Base-by-base conservation (phyloP, 2,329 filamentous ascomycete species). In the Alternaria ventricosa region DNA sequence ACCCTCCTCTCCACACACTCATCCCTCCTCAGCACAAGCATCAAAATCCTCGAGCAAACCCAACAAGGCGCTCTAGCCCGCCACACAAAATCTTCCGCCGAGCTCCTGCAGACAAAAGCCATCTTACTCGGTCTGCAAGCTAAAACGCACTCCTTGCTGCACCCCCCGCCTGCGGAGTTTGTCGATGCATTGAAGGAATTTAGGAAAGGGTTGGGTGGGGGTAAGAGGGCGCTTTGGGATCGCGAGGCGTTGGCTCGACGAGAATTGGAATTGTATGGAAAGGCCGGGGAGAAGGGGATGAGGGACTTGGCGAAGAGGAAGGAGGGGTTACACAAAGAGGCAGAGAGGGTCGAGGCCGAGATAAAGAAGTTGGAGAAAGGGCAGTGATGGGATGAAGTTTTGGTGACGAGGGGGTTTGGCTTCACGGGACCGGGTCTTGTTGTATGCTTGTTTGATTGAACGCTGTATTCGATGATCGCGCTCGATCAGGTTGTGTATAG, bases 21-120 rank as follows among this genome's bases (percentile, higher is more conserved):
- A 27, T 49, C 73, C 20, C 65, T 82, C 18, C 74, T 83, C 11
- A 75, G 79, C 45, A 70, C 74, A n/a, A 70, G 73, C 43, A 82
- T 85, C 53, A 76, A 75, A 15, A 77, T 80, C 33, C 77, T 85
- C 8, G 84, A 86, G 68, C 83, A 84, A 64, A 83, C 79, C 0
- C 79, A 84, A 36, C 82, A 85, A 65, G 84, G 84, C 53, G 74
- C 79, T 4, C 70, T 84, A 1, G 73, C 82, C 1, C 76, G 84
- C 1, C 73, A 75, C 45, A 78, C 78, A 3, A 80, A 80, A 59
- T 78, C 83, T 1, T 78, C 80, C 55, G 81, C 83, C 1, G 83
- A 84, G 41, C 80, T 81, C 44, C 69, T 84, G 0, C 77, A 78
- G 9, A 71, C 76, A 2, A 80, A 83, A 15, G 82, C 82, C 10